A percentile compares a stretch with the other conserved stretches of the same genome.
Evolutionary conservation across 2,329 filamentous ascomycete species (phyloP).

Genomic region (Hypoxylon sp.): DNA sequence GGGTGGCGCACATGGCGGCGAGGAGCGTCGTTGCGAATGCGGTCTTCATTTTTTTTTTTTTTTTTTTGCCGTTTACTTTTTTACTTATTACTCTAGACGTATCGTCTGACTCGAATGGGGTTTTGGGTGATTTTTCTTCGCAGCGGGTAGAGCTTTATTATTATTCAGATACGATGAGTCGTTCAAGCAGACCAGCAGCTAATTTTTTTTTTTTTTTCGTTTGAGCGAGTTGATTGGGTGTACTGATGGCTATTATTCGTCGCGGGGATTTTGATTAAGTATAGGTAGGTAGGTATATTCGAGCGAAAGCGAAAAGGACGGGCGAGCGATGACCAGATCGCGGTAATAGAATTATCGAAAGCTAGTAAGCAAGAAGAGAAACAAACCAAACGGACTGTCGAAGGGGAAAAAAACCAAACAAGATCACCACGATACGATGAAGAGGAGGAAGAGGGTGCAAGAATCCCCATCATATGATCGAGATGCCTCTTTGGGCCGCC

Average conservation of each 20-base stretch:
- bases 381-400: neutral
- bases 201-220: neutral
- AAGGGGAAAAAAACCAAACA: neutral
- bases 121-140: neutral
- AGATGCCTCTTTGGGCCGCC: constrained; percentile 20
- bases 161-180: neutral
- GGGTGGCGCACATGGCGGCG: constrained; percentile 62
- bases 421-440: constrained; percentile 25
- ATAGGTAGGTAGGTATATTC: neutral
- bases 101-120: neutral
- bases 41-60: constrained; percentile 59
- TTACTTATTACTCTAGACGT: constrained; percentile 10
- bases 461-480: constrained; percentile 35
- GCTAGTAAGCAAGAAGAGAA: constrained; percentile 16
- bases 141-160: neutral
- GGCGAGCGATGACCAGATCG: constrained; percentile 40
- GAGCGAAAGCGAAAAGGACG: constrained; percentile 7
- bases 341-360: constrained; percentile 23
- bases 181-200: constrained; percentile 20
- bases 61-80: too few species aligned
- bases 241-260: constrained; percentile 6
- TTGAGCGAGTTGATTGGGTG: neutral
- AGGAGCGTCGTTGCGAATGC: constrained; percentile 58
- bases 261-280: neutral
- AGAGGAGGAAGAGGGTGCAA: neutral